Percentiles rank a stretch among this genome's conserved stretches.
phyloP scores from a whole-genome alignment of 352 stramenopile genomes.

The Phytophthora sp. region DNA sequence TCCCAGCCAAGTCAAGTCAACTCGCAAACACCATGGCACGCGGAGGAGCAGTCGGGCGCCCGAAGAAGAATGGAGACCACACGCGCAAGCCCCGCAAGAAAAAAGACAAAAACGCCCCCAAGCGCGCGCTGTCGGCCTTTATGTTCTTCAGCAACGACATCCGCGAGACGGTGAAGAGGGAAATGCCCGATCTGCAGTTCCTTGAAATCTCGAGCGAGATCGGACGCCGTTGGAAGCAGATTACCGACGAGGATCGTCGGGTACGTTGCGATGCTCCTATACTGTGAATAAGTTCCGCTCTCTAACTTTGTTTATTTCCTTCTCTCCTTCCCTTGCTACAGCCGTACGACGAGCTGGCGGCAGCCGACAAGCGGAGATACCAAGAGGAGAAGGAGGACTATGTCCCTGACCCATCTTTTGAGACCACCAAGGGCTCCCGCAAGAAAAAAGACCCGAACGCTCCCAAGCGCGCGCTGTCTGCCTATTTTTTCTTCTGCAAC shows the following conservation, averaged over 20 bases:
- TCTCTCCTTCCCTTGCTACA: conserved; percentile 29
- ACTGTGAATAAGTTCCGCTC: conserved; percentile 10
- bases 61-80: conserved; percentile 73
- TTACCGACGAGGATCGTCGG: conserved; percentile 65
- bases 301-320: conserved; percentile 3
- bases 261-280: conserved; percentile 30
- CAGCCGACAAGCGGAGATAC: conserved; percentile 88
- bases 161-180: conserved; percentile 87
- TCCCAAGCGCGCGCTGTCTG: conserved; percentile 94
- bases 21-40: conserved; percentile 60
- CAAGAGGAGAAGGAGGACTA: conserved; percentile 91
- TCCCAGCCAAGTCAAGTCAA: conserved; percentile 55
- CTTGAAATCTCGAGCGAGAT: conserved; percentile 89
- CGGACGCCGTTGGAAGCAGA: conserved; percentile 83
- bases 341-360: conserved; percentile 86
- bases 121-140: conserved; percentile 89
- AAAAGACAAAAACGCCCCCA: conserved; percentile 93
- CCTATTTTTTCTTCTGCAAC: conserved; percentile 97
- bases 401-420: conserved; percentile 84
- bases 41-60: conserved; percentile 55
- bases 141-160: conserved; percentile 94
- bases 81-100: conserved; percentile 87
- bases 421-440: conserved; percentile 60
- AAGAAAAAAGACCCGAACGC: conserved; percentile 94
- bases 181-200: conserved; percentile 88